phyloP scores from a whole-genome alignment of 1,284 basidiomycete genomes.

The Bjerkandera adusta region DNA sequence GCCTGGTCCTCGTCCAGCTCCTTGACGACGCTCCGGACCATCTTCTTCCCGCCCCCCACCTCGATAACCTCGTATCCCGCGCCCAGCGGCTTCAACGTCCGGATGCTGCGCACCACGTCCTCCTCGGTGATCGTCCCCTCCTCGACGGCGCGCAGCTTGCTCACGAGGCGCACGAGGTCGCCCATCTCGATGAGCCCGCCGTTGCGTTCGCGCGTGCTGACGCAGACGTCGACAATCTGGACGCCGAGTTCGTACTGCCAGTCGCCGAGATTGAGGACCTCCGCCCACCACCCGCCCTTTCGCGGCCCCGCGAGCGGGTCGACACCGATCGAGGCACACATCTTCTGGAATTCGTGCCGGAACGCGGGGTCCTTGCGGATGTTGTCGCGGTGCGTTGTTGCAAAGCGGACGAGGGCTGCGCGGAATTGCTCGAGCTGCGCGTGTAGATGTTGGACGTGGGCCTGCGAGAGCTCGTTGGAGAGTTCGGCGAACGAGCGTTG shows the following conservation, averaged over 20 bases:
- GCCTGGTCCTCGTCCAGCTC: constrained; percentile 84
- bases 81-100: constrained; percentile 83
- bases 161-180: constrained; percentile 81
- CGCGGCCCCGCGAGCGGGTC: constrained; percentile 89
- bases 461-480: constrained; percentile 73
- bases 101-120: constrained; percentile 85
- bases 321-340: constrained; percentile 94
- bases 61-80: constrained; percentile 88
- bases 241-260: constrained; percentile 97
- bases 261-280: constrained; percentile 84
- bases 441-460: constrained; percentile 79
- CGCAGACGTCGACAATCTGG: constrained; percentile 96
- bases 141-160: constrained; percentile 68
- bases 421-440: constrained; percentile 86
- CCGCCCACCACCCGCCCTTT: constrained; percentile 89
- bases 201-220: constrained; percentile 84
- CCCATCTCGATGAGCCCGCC: constrained; percentile 91
- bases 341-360: constrained; percentile 90
- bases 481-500: constrained; percentile 79
- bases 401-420: constrained; percentile 78
- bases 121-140: constrained; percentile 73
- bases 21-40: constrained; percentile 72
- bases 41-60: constrained; percentile 60
- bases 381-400: constrained; percentile 78
- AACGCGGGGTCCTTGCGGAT: constrained; percentile 88